phyloP scores from a whole-genome alignment of 768 basidiomycete genomes.

The Podaxis rugospora region DNA sequence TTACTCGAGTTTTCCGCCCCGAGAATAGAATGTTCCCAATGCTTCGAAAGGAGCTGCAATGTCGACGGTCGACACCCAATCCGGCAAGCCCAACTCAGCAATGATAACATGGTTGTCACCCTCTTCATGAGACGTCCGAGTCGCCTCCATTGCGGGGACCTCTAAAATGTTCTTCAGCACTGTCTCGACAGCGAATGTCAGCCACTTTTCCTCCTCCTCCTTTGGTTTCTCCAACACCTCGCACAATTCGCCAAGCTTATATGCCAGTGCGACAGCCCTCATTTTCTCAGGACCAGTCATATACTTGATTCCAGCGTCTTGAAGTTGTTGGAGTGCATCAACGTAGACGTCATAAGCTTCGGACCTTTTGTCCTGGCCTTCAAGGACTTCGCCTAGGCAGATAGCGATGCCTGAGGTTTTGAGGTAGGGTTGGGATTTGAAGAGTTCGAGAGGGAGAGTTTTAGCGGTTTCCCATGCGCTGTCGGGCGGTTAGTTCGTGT shows the following conservation, averaged over 20 bases:
- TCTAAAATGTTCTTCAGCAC: conserved; percentile 32
- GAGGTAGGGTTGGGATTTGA: conserved; percentile 48
- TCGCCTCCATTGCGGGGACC: conserved; percentile 5
- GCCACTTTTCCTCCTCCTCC: conserved; percentile 39
- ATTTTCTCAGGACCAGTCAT: conserved; percentile 18
- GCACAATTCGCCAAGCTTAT: conserved; percentile 41
- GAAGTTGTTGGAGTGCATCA: conserved; percentile 30
- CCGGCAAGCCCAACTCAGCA: conserved; percentile 51
- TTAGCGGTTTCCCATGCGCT: conserved; percentile 32
- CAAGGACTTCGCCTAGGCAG: conserved; percentile 52
- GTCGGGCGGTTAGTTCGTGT: conserved; percentile 6
- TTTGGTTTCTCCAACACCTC: conserved; percentile 24
- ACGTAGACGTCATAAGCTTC: conserved; percentile 35
- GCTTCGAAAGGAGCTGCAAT: conserved; percentile 67
- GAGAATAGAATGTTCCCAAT: conserved; percentile 57
- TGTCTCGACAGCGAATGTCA: conserved; percentile 39
- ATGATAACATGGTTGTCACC: conserved; percentile 29
- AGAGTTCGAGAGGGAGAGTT: conserved; percentile 32
- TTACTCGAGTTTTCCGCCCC: conserved; percentile 52
- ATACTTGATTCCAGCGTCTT: conserved; percentile 18
- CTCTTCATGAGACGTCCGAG: neutral
- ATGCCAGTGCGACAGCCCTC: conserved; percentile 13
- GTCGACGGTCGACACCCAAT: conserved; percentile 56
- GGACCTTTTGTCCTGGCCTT: conserved; percentile 31
- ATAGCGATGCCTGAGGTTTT: conserved; percentile 68